phyloP scores from a whole-genome alignment of 225 moss, liverwort and hornwort genomes.

The Thuidium tamariscinum region DNA sequence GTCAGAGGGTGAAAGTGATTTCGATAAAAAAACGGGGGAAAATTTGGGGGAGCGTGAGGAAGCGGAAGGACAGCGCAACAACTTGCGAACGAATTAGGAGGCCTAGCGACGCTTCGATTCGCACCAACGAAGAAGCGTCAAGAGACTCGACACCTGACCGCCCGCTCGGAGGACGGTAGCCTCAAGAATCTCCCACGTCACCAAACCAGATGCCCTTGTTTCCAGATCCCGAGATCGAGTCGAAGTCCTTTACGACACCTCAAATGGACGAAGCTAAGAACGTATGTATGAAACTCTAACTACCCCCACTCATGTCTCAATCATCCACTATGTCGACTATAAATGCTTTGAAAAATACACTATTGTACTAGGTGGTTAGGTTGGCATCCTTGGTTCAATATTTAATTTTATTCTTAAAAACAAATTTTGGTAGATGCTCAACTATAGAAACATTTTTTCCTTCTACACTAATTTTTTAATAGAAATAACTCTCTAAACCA shows the following conservation, averaged over 20 bases:
- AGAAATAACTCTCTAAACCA: too few species aligned
- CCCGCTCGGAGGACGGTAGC: not conserved
- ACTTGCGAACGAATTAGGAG: not conserved
- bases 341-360: not conserved
- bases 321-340: not conserved
- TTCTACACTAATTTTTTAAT: not conserved
- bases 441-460: accelerated
- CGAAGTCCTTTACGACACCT: not conserved
- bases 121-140: not conserved
- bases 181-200: conserved; percentile 26
- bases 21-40: too few species aligned
- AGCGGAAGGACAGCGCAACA: not conserved
- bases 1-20: not conserved
- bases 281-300: not conserved
- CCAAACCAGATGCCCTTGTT: not conserved
- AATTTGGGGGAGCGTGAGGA: not conserved
- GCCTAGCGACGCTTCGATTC: conserved; percentile 7
- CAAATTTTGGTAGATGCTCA: accelerated
- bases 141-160: not conserved
- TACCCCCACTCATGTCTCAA: not conserved
- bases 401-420: not conserved
- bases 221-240: not conserved
- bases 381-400: accelerated
- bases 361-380: accelerated
- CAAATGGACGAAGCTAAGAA: not conserved